Evolutionary conservation across 2,329 filamentous ascomycete species (phyloP).

Genomic region (Botrytis tulipae): DNA sequence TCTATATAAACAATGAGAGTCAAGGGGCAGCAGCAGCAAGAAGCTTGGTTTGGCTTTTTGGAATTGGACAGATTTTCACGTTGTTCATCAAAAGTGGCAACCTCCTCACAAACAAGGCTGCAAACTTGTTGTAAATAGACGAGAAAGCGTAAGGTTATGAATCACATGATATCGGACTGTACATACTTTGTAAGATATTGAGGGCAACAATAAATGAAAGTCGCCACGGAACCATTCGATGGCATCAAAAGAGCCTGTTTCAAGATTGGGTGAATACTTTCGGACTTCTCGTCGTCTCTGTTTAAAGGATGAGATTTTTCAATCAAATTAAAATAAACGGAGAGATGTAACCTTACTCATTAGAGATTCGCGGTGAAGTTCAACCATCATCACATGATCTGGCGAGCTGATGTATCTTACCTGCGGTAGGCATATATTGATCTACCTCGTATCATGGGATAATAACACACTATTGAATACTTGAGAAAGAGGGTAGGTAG

Average conservation of each 20-base stretch:
- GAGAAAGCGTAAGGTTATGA: neutral
- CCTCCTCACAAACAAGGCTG: constrained; percentile 20
- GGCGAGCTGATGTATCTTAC: neutral
- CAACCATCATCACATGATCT: neutral
- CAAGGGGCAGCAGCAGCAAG: constrained; percentile 21
- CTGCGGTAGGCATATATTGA: neutral
- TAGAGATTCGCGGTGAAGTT: neutral
- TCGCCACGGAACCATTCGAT: neutral
- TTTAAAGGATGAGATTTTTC: neutral
- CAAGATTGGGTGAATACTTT: neutral
- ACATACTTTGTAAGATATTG: neutral
- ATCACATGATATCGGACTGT: neutral
- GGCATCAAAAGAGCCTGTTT: neutral
- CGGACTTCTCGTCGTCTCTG: neutral
- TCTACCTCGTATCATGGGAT: no score
- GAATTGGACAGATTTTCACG: constrained; percentile 27
- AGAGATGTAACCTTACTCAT: neutral
- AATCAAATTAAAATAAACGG: neutral
- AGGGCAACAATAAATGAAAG: neutral
- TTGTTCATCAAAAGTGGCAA: constrained; percentile 33
- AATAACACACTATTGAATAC: neutral
- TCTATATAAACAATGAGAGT: constrained; percentile 31
- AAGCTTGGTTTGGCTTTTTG: constrained; percentile 25
- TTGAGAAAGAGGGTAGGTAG: neutral
- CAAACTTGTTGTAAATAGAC: constrained; percentile 6